phyloP scores from a whole-genome alignment of 352 stramenopile genomes.

The Pythium periplocum region DNA sequence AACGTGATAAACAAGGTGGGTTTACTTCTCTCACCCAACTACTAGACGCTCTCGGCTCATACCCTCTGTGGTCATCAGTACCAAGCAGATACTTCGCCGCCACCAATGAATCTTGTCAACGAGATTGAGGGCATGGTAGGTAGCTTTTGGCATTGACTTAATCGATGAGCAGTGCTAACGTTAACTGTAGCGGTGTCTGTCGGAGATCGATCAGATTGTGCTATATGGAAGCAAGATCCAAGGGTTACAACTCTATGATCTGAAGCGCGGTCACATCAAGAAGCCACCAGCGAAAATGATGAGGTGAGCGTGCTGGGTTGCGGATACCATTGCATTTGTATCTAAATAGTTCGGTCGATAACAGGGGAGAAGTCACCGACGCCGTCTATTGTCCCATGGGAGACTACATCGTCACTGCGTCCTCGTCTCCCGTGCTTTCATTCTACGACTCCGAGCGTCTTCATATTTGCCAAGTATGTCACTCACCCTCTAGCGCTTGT shows the following conservation, averaged over 20 bases:
- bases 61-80: conserved; percentile 13
- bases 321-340: too few relatives aligned
- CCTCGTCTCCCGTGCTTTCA: conserved; percentile 41
- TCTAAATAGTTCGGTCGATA: too few relatives aligned
- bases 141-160: conserved; percentile 20
- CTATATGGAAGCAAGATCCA: conserved; percentile 25
- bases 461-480: conserved; percentile 34
- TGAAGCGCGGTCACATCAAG: conserved; percentile 13
- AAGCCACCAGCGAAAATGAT: neutral
- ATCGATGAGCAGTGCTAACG: too few relatives aligned
- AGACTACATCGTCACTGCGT: conserved; percentile 41
- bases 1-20: conserved; percentile 18
- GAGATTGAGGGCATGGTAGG: conserved; percentile 44
- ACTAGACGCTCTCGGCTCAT: too few relatives aligned
- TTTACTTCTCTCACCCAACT: neutral
- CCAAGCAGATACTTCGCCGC: conserved; percentile 18
- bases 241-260: conserved; percentile 38
- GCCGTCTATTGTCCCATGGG: conserved; percentile 34
- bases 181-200: conserved; percentile 13
- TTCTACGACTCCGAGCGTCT: conserved; percentile 50
- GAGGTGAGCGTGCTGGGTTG: too few relatives aligned
- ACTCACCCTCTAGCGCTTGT: neutral
- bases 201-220: conserved; percentile 24
- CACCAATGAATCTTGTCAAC: conserved; percentile 27
- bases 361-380: conserved; percentile 16